These are phyloP conservation scores for Hymenoscyphus repandus DNA, from an alignment of 2,329 filamentous ascomycete species.

Conservation along the genomic window DNA sequence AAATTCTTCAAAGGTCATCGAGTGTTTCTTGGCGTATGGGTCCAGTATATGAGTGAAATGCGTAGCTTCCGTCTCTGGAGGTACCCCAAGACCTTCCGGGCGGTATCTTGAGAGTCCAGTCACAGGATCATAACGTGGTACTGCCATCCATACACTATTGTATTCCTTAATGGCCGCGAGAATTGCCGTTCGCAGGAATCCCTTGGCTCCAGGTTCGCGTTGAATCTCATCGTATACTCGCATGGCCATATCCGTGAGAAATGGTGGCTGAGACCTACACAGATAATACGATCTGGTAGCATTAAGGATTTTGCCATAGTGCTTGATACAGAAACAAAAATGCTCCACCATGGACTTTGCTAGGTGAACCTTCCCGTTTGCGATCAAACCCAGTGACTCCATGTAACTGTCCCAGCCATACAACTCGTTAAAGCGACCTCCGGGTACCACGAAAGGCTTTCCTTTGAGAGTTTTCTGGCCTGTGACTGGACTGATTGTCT, in stretches of 20 bases:
- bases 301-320: slow-evolving; percentile 98
- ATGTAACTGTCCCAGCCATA: slow-evolving; percentile 99
- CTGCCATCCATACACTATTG: slow-evolving; percentile 29
- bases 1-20: slow-evolving; percentile 77
- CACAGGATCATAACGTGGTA: slow-evolving; percentile 42
- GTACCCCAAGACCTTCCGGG: slow-evolving; percentile 47
- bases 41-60: slow-evolving; percentile 43
- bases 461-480: slow-evolving; percentile 69
- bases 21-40: slow-evolving; percentile 50
- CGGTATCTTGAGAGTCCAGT: slow-evolving; percentile 49
- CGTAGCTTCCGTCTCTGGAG: slow-evolving; percentile 50
- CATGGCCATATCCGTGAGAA: slow-evolving; percentile 94
- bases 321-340: slow-evolving; percentile 96
- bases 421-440: slow-evolving; percentile 94
- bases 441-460: slow-evolving; percentile 93
- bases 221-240: slow-evolving; percentile 92
- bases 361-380: slow-evolving; percentile 78
- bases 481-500: slow-evolving; percentile 60
- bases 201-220: slow-evolving; percentile 54
- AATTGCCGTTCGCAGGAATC: slow-evolving; percentile 75
- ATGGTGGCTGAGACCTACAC: slow-evolving; percentile 88
- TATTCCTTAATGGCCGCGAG: slow-evolving; percentile 86
- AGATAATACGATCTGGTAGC: slow-evolving; percentile 96
- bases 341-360: slow-evolving; percentile 94
- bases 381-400: slow-evolving; percentile 84